Base-by-base conservation (phyloP, 345 rosid genomes). In the Hibiscus tridactylites region DNA sequence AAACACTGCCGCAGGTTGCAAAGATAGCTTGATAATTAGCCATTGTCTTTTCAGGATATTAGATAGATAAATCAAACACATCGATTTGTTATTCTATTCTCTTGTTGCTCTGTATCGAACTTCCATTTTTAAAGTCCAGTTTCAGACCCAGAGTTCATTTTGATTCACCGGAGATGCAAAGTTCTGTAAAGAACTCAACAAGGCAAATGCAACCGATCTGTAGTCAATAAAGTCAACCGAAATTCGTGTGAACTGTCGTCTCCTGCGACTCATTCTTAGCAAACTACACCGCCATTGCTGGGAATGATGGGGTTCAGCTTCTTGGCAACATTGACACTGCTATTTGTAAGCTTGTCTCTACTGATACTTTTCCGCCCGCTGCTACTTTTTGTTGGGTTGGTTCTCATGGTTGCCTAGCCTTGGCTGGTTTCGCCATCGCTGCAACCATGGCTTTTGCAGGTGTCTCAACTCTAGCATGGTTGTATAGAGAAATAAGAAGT, bases 1-100 rank as follows among this genome's bases (percentile, higher is more conserved):
- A 87, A 82, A 79, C 94, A 37, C 88, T 95, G 65, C 99, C 96
- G 73, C 88, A 83, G 82, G 84, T 89, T 5, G 83, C 78, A 35
- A 90, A 86, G 80, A 63, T 84, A 21, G 15, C 74, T 39, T 76
- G 53, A 35, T 69, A 21, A 21, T 21, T 21, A 37, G 26, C 59
- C 57, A 9, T 6, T 10, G 61, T 9, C 47, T 19, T 21, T 58
- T n/a, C 4, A 62, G 61, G 65, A 3, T 29, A 28, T 31, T 31
- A 31, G 4, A 31, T 31, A 2, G 65, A 21, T 39, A 50, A 50
- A 39, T 35, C 39, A 1, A 70, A 56, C 61, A 37, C 52, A 17
- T 3, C 8, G 3, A 68, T 68, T 68, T 49, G 26, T 68, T 31
- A 29, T 68, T 68, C 13, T 15, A 9, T 50, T 44, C 68, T 21